These are phyloP conservation scores for Beauveria asiatica DNA, from an alignment of 2,329 filamentous ascomycete genomes.

Conservation along the genomic window DNA sequence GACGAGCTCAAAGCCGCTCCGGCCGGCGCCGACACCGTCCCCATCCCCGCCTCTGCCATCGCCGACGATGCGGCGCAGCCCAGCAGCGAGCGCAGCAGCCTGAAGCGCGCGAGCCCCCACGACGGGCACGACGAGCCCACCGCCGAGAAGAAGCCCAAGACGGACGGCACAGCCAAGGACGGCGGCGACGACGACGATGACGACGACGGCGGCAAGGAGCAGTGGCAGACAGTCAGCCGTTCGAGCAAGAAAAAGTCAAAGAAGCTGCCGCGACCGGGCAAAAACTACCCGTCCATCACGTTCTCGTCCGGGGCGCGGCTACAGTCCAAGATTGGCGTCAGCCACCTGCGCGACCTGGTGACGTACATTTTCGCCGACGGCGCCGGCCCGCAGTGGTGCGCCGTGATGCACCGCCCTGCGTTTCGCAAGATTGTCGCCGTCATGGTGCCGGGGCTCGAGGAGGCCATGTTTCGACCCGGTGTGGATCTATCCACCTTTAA, in stretches of 20 bases:
- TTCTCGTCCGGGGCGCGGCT: slow-evolving; percentile 51
- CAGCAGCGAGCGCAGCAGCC: slow-evolving; percentile 29
- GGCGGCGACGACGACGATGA: slow-evolving; percentile 24
- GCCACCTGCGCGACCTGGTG: slow-evolving; percentile 53
- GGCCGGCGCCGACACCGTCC: not conserved
- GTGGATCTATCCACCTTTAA: slow-evolving; percentile 42
- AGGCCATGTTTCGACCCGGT: slow-evolving; percentile 71
- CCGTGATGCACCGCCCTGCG: slow-evolving; percentile 51
- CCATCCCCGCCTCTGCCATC: not conserved
- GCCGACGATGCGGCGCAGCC: not conserved
- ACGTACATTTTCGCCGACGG: slow-evolving; percentile 62
- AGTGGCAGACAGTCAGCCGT: slow-evolving; percentile 49
- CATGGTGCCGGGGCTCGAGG: slow-evolving; percentile 87
- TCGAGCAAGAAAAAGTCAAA: slow-evolving; percentile 47
- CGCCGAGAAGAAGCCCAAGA: slow-evolving; percentile 5
- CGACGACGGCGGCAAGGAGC: slow-evolving; percentile 21
- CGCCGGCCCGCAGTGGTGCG: slow-evolving; percentile 55
- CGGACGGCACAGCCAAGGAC: slow-evolving; percentile 22
- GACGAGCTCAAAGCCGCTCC: not conserved
- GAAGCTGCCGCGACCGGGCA: slow-evolving; percentile 48
- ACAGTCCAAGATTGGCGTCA: slow-evolving; percentile 53
- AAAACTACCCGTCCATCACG: slow-evolving; percentile 50
- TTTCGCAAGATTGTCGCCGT: slow-evolving; percentile 76
- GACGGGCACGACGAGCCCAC: slow-evolving; percentile 20
- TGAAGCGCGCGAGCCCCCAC: slow-evolving; percentile 42